These are phyloP conservation scores for Myrmaecium sp. DNA, from an alignment of 2,329 filamentous ascomycete genomes.

Conservation along the genomic window DNA sequence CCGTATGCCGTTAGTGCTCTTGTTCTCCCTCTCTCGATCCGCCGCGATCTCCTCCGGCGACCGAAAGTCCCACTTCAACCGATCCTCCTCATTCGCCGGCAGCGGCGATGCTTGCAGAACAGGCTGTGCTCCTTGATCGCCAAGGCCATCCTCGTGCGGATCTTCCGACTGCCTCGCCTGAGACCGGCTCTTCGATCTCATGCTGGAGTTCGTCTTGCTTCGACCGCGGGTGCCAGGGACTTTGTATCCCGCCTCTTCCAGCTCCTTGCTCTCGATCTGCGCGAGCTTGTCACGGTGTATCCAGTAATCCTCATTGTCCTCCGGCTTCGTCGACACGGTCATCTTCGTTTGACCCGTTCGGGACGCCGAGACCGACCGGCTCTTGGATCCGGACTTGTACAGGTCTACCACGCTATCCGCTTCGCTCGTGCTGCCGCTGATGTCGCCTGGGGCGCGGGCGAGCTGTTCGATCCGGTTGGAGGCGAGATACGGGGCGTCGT, in stretches of 20 bases:
- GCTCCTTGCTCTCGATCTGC: conserved; percentile 62
- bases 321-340: background rate
- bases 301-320: conserved; percentile 36
- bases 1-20: conserved; percentile 33
- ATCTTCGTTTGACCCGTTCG: background rate
- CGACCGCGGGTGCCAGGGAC: conserved; percentile 30
- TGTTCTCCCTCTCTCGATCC: conserved; percentile 28
- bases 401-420: conserved; percentile 32
- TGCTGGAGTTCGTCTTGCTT: conserved; percentile 6
- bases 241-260: conserved; percentile 60
- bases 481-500: conserved; percentile 12
- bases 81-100: conserved; percentile 23
- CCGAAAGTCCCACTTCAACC: conserved; percentile 52
- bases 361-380: conserved; percentile 5
- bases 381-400: conserved; percentile 16
- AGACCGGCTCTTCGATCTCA: conserved; percentile 20
- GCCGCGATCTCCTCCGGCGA: conserved; percentile 60
- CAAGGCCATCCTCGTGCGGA: conserved; percentile 14
- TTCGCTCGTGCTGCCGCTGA: conserved; percentile 24
- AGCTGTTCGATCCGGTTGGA: conserved; percentile 20
- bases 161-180: no score
- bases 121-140: conserved; percentile 11
- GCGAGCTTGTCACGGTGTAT: conserved; percentile 75
- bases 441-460: conserved; percentile 24
- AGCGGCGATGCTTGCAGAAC: conserved; percentile 13